phyloP scores from a whole-genome alignment of 495 filamentous ascomycete species.

The Cladorrhinum samala region DNA sequence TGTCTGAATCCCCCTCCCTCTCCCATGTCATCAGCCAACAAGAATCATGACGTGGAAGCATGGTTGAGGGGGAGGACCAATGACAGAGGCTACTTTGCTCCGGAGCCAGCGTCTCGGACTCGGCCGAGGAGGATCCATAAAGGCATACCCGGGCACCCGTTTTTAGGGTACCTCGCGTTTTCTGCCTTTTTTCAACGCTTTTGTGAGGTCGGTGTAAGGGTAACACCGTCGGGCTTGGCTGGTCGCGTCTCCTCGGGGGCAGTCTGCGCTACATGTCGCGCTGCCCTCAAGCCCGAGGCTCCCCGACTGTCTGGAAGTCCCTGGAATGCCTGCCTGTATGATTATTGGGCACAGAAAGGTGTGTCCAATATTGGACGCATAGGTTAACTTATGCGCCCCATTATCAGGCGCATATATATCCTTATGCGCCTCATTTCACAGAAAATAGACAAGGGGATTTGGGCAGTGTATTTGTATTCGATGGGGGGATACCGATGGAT shows the following conservation, averaged over 20 bases:
- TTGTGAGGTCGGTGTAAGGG: background rate
- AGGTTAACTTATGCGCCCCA: too few species aligned
- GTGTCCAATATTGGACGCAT: too few species aligned
- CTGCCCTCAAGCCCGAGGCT: slow-evolving; percentile 32
- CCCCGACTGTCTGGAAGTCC: too few species aligned
- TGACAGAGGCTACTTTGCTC: slow-evolving; percentile 45
- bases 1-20: slow-evolving; percentile 24
- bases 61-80: too few species aligned
- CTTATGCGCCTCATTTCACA: background rate
- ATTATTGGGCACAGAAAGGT: too few species aligned
- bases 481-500: slow-evolving; percentile 10
- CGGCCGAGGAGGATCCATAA: slow-evolving; percentile 26
- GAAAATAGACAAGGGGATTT: slow-evolving; percentile 10
- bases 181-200: background rate
- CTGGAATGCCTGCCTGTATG: too few species aligned
- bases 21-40: slow-evolving; percentile 1
- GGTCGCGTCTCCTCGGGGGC: slow-evolving; percentile 41
- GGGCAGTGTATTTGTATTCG: slow-evolving; percentile 17
- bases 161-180: too few species aligned
- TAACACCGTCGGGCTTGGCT: slow-evolving; percentile 30
- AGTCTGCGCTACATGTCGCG: slow-evolving; percentile 31
- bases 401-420: too few species aligned
- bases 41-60: too few species aligned
- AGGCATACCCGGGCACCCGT: background rate
- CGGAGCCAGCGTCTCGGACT: slow-evolving; percentile 52